phyloP scores from a whole-genome alignment of 352 stramenopile genomes.

The Aphanomyces cochlioides region DNA sequence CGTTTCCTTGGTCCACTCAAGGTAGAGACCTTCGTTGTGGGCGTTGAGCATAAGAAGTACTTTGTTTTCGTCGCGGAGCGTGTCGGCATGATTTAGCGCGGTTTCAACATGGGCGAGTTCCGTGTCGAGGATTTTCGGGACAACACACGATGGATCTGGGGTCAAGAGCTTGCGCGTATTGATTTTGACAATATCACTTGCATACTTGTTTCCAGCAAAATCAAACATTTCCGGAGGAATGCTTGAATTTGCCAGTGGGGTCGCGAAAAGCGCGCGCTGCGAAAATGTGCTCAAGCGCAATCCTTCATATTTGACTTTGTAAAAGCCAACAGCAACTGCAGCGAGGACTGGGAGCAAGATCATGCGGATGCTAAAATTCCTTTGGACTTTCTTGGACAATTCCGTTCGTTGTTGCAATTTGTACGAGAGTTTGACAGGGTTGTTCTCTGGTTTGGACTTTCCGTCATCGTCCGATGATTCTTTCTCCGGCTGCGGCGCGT shows the following conservation, averaged over 20 bases:
- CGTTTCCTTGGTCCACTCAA: constrained; percentile 38
- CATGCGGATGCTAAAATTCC: constrained; percentile 27
- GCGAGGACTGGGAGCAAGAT: constrained; percentile 23
- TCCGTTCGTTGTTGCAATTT: not conserved
- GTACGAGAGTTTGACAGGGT: not conserved
- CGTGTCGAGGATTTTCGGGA: constrained; percentile 31
- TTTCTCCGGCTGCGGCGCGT: not conserved
- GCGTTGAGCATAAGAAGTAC: constrained; percentile 53
- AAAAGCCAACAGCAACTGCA: constrained; percentile 14
- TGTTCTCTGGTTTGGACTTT: not conserved
- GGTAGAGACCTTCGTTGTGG: constrained; percentile 49
- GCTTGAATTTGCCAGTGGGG: not conserved
- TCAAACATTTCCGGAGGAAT: constrained; percentile 1
- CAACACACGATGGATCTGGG: constrained; percentile 31
- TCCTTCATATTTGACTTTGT: constrained; percentile 27
- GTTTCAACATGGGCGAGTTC: constrained; percentile 41
- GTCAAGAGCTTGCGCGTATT: constrained; percentile 41
- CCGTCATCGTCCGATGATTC: not conserved
- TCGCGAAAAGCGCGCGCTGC: constrained; percentile 12
- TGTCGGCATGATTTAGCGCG: constrained; percentile 33
- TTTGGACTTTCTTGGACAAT: constrained; percentile 21
- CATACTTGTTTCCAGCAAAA: constrained; percentile 44
- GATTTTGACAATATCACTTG: constrained; percentile 50
- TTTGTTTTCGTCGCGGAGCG: constrained; percentile 18
- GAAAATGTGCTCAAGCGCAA: constrained; percentile 5